Percentiles rank a stretch among this genome's conserved stretches.
phyloP scores from a whole-genome alignment of 306 rosid species.

The Lathyrus oleraceus region DNA sequence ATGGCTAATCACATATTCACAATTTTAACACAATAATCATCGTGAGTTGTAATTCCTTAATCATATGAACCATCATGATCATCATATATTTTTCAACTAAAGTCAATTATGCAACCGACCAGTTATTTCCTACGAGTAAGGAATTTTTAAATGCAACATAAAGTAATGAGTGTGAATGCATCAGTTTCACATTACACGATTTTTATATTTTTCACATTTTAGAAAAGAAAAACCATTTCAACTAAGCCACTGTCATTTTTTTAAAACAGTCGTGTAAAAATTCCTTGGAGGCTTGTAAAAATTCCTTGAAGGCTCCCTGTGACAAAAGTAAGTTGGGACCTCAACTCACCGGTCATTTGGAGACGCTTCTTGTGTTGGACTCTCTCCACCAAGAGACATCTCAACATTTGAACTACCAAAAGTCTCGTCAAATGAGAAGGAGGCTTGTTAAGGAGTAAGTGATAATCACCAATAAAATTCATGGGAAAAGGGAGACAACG shows the following conservation, averaged over 20 bases:
- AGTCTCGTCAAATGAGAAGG: no score
- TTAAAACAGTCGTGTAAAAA: no score
- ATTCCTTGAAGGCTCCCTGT: no score
- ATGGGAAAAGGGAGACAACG: no score
- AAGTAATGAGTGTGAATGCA: neutral
- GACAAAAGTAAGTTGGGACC: no score
- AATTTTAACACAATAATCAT: neutral
- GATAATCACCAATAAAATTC: no score
- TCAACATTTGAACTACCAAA: no score
- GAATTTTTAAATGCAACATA: neutral
- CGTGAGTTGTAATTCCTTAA: neutral
- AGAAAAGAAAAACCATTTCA: neutral
- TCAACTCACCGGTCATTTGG: no score
- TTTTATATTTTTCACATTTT: slow-evolving; percentile 9
- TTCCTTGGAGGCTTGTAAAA: no score
- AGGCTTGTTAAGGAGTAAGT: no score
- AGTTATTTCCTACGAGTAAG: neutral
- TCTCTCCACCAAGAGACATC: no score
- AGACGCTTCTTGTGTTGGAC: no score
- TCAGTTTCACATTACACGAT: slow-evolving; percentile 11
- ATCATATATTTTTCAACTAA: neutral
- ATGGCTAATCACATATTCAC: neutral
- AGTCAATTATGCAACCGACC: slow-evolving; percentile 8
- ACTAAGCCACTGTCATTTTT: neutral
- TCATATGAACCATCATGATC: neutral